Conservation (phyloP, 2,329 filamentous ascomycete genomes). For the Sarocladium kiliense region DNA sequence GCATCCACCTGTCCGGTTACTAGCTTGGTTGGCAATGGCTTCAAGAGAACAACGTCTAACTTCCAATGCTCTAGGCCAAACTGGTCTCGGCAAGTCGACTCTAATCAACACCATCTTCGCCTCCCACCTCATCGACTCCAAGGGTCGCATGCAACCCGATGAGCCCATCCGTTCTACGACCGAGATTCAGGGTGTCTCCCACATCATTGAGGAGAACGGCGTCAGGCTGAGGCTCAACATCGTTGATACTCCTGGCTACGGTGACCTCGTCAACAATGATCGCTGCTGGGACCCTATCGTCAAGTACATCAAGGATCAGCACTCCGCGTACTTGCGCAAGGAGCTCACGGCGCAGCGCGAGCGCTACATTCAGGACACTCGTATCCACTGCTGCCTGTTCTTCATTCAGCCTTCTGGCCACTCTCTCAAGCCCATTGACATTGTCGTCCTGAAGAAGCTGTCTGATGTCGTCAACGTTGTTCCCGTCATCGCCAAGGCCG, state of each 20-base stretch:
- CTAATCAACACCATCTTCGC: slow-evolving; percentile 99
- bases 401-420: slow-evolving; percentile 99
- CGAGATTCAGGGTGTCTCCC: slow-evolving; percentile 95
- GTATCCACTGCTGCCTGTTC: slow-evolving; percentile 99
- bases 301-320: slow-evolving; percentile 99
- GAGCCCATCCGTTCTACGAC: slow-evolving; percentile 93
- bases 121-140: slow-evolving; percentile 97
- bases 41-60: slow-evolving; percentile 12
- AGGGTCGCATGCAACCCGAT: slow-evolving; percentile 87
- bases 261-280: slow-evolving; percentile 99
- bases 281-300: slow-evolving; percentile 99
- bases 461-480: slow-evolving; percentile 99
- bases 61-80: slow-evolving; percentile 65
- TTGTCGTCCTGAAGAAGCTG: slow-evolving; percentile 98
- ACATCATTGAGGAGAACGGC: slow-evolving; percentile 99
- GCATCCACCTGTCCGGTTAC: slow-evolving; percentile 10
- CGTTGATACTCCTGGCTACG: slow-evolving; percentile 96
- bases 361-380: slow-evolving; percentile 97
- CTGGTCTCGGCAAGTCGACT: slow-evolving; percentile 96
- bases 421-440: slow-evolving; percentile 98
- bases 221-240: slow-evolving; percentile 97
- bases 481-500: slow-evolving; percentile 96
- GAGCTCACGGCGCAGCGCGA: slow-evolving; percentile 98
- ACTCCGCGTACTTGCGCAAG: slow-evolving; percentile 98
- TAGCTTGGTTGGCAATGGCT: neutral